Evolutionary conservation across 176 grass and related monocot genomes (phyloP).

Genomic region (Aegilops longissima): DNA sequence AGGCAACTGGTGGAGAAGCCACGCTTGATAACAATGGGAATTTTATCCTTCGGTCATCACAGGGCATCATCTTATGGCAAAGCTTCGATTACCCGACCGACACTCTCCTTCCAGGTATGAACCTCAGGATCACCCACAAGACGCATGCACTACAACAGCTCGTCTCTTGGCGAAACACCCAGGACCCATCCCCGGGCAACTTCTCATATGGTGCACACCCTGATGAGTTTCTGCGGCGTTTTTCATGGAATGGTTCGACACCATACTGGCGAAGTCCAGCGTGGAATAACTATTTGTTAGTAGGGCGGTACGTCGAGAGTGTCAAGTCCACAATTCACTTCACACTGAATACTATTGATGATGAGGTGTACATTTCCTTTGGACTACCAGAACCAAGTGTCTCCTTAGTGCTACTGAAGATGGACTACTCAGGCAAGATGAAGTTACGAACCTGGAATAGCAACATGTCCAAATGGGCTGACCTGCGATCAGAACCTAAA

Average conservation of each 20-base stretch:
- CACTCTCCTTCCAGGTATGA: constrained; percentile 35
- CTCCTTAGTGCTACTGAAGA: neutral
- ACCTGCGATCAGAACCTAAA: neutral
- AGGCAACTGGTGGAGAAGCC: neutral
- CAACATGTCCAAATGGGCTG: constrained; percentile 6
- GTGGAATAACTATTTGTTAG: constrained; percentile 5
- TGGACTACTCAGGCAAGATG: constrained; percentile 21
- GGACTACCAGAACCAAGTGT: neutral
- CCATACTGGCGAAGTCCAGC: constrained; percentile 16
- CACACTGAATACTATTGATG: neutral
- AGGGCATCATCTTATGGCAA: constrained; percentile 29
- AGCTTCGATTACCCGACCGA: constrained; percentile 40
- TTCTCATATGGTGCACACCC: constrained; percentile 32
- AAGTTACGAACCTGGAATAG: neutral
- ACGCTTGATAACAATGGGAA: constrained; percentile 18
- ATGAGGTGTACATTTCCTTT: neutral
- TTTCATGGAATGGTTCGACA: constrained; percentile 9
- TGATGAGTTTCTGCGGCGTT: neutral
- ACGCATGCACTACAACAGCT: neutral
- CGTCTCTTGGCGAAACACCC: constrained; percentile 21
- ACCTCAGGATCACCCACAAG: constrained; percentile 1
- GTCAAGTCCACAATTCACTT: neutral
- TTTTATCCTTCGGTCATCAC: constrained; percentile 17
- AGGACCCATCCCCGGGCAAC: constrained; percentile 26
- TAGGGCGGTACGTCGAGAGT: neutral